Percentiles rank a stretch among this genome's conserved stretches.
Conservation (phyloP, 2,329 filamentous ascomycete species). For the Aspergillus candidus region DNA sequence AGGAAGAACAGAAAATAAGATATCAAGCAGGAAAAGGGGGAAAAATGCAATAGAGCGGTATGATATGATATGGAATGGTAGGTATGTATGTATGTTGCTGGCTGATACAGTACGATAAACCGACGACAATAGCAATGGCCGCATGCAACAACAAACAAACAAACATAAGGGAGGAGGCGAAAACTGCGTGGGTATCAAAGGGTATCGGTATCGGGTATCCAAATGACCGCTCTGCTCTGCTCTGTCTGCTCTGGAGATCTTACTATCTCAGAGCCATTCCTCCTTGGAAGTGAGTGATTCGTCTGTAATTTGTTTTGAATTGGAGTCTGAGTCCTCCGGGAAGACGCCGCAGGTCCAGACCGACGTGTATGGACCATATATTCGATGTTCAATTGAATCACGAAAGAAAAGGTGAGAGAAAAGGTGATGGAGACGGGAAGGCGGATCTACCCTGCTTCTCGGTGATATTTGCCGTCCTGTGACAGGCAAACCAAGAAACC, state of each 20-base stretch:
- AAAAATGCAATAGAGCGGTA: too few relatives aligned
- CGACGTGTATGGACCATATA: neutral
- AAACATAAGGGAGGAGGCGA: conserved; percentile 15
- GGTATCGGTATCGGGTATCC: conserved; percentile 21
- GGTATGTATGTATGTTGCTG: neutral
- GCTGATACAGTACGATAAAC: conserved; percentile 26
- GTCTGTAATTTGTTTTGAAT: conserved; percentile 4
- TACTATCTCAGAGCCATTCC: conserved; percentile 15
- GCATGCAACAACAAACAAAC: conserved; percentile 21
- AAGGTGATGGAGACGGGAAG: neutral
- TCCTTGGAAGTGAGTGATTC: conserved; percentile 12
- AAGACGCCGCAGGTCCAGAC: neutral
- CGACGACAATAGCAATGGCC: conserved; percentile 19
- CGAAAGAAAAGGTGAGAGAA: neutral
- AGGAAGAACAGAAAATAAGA: too few relatives aligned
- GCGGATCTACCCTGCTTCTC: neutral
- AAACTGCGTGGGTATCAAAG: conserved; percentile 36
- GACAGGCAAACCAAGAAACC: conserved; percentile 8
- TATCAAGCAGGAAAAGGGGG: too few relatives aligned
- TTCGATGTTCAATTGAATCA: neutral
- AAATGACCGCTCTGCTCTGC: conserved; percentile 31
- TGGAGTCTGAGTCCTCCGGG: conserved; percentile 4
- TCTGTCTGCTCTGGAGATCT: conserved; percentile 23
- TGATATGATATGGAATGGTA: too few relatives aligned
- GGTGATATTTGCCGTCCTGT: neutral